Evolutionary conservation across 2,329 filamentous ascomycete genomes (phyloP).

Genomic region (Fusarium papillatum): DNA sequence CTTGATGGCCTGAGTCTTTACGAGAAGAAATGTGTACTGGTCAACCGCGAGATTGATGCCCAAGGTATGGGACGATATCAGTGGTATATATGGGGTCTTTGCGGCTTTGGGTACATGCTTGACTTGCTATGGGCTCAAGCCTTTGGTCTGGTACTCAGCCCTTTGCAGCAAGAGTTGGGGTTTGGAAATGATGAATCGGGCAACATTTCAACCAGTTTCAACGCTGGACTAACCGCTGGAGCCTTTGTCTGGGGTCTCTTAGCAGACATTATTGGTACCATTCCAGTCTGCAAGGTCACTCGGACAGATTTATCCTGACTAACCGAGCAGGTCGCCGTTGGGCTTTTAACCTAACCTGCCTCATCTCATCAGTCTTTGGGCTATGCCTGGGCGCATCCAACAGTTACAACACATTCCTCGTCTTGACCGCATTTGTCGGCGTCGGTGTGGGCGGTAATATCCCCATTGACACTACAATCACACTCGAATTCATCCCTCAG

Average conservation of each 20-base stretch:
- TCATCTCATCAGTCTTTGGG: conserved; percentile 67
- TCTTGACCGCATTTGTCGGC: conserved; percentile 66
- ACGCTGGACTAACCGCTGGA: conserved; percentile 66
- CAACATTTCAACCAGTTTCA: conserved; percentile 68
- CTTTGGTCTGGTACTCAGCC: conserved; percentile 66
- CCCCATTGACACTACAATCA: conserved; percentile 68
- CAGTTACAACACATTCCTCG: conserved; percentile 63
- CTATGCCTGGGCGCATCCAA: conserved; percentile 63
- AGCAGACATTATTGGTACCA: conserved; percentile 61
- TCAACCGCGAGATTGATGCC: conserved; percentile 60
- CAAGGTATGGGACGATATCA: conserved; percentile 68
- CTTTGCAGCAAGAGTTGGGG: conserved; percentile 69
- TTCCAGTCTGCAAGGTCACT: background rate
- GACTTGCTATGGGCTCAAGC: conserved; percentile 71
- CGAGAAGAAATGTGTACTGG: conserved; percentile 52
- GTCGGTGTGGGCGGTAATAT: conserved; percentile 68
- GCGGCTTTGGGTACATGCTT: conserved; percentile 67
- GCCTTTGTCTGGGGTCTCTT: conserved; percentile 69
- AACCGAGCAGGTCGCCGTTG: conserved; percentile 57
- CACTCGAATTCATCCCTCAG: conserved; percentile 67
- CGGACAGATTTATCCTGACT: background rate
- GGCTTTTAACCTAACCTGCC: conserved; percentile 70
- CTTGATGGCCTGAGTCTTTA: conserved; percentile 47
- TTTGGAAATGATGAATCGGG: conserved; percentile 55
- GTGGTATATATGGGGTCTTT: conserved; percentile 65